A percentile compares a stretch with the other conserved stretches of the same genome.
Evolutionary conservation across 306 rosid species (phyloP).

Genomic region (Corylus americana): DNA sequence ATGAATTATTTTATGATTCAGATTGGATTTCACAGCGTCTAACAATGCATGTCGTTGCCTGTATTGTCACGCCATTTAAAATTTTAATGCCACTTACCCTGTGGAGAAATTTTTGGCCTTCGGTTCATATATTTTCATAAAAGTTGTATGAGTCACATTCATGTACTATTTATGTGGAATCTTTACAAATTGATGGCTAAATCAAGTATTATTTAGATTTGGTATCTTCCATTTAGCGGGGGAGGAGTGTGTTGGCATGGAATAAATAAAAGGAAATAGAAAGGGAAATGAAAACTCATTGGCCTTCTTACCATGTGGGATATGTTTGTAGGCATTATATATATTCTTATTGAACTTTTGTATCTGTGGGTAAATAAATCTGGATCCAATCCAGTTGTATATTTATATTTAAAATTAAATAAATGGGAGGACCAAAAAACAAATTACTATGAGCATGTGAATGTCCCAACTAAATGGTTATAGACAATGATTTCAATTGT

Average conservation of each 20-base stretch:
- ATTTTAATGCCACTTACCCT: too few species aligned
- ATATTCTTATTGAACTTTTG: not conserved
- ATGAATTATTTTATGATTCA: too few species aligned
- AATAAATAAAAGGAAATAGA: not conserved
- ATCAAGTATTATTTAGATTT: not conserved
- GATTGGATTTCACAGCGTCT: too few species aligned
- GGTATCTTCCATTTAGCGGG: not conserved
- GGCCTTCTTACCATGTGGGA: not conserved
- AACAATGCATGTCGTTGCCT: too few species aligned
- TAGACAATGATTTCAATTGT: slow-evolving; percentile 1
- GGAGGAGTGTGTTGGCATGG: not conserved
- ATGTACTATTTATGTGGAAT: too few species aligned
- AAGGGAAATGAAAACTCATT: not conserved
- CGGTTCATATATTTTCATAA: too few species aligned
- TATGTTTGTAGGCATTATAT: not conserved
- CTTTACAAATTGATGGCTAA: not conserved
- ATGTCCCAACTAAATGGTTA: not conserved
- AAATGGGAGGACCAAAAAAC: not conserved
- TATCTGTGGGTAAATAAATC: not conserved
- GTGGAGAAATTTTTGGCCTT: too few species aligned
- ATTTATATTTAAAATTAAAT: not conserved
- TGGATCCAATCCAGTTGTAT: not conserved
- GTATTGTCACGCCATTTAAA: too few species aligned
- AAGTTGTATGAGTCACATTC: too few species aligned
- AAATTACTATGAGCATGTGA: not conserved